phyloP scores from a whole-genome alignment of 2,329 filamentous ascomycete species.

The Calonectria pauciramosa region DNA sequence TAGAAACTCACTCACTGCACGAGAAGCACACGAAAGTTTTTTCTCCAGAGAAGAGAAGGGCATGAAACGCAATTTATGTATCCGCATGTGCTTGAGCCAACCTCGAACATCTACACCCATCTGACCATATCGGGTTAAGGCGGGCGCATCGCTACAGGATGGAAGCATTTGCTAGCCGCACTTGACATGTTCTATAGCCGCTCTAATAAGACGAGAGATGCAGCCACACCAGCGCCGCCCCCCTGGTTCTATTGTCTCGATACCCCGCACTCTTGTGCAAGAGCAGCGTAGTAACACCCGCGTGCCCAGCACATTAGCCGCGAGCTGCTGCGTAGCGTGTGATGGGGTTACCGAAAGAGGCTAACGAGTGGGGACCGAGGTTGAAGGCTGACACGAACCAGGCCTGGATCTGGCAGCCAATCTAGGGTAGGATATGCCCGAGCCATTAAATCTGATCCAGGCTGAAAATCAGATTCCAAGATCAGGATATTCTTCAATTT shows the following conservation, averaged over 20 bases:
- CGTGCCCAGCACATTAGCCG: neutral
- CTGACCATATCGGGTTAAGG: neutral
- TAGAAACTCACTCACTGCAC: neutral
- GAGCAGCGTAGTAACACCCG: neutral
- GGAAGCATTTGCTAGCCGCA: neutral
- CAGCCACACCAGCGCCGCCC: neutral
- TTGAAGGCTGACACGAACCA: neutral
- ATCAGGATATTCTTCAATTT: too few relatives aligned
- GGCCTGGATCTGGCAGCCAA: neutral
- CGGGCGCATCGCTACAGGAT: neutral
- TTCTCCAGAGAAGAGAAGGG: neutral
- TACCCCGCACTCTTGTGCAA: neutral
- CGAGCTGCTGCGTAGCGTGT: neutral
- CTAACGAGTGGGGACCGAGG: neutral
- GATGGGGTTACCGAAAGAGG: neutral
- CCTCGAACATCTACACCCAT: neutral
- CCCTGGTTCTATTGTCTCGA: neutral
- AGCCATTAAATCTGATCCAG: neutral
- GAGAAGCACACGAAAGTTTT: neutral
- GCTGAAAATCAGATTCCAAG: neutral
- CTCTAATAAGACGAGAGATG: neutral
- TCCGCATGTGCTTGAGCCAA: neutral
- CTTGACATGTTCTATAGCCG: neutral
- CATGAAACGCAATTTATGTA: neutral
- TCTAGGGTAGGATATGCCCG: neutral